phyloP scores from a whole-genome alignment of 805 yeast genomes.

The Yamadazyma akitaensis region DNA sequence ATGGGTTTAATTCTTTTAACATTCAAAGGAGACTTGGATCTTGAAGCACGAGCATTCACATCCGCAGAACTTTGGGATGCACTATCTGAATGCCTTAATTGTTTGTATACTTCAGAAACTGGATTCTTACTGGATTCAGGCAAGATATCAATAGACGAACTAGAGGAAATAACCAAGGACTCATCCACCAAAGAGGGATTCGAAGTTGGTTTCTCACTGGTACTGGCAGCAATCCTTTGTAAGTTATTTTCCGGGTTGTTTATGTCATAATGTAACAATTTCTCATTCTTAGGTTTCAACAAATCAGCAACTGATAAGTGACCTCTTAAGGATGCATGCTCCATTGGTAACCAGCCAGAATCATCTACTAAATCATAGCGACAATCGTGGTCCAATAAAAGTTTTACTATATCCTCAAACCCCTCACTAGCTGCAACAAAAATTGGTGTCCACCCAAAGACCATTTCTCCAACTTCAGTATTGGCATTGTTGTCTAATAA shows the following conservation, averaged over 20 bases:
- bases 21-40: slow-evolving; percentile 22
- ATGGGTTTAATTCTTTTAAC: slow-evolving; percentile 46
- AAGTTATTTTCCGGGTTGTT: slow-evolving; percentile 34
- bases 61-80: slow-evolving; percentile 6
- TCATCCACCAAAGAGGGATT: slow-evolving; percentile 9
- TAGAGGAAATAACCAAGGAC: slow-evolving; percentile 14
- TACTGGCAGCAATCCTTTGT: slow-evolving; percentile 18
- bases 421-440: slow-evolving; percentile 92
- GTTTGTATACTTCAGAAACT: slow-evolving; percentile 38
- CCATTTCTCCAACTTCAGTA: slow-evolving; percentile 68
- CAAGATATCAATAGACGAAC: slow-evolving; percentile 35
- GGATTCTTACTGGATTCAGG: slow-evolving; percentile 32
- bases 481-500: slow-evolving; percentile 61
- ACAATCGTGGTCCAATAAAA: slow-evolving; percentile 54
- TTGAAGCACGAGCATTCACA: slow-evolving; percentile 4
- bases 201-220: slow-evolving; percentile 11
- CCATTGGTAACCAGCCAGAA: slow-evolving; percentile 97
- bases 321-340: slow-evolving; percentile 90
- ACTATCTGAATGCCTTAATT: slow-evolving; percentile 24
- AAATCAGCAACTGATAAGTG: slow-evolving; percentile 67
- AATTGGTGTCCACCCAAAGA: slow-evolving; percentile 94
- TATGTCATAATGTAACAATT: slow-evolving; percentile 33
- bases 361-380: slow-evolving; percentile 59
- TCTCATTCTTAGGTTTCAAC: slow-evolving; percentile 47
- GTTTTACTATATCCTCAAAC: slow-evolving; percentile 49